Evolutionary conservation across 129 eudicot species (phyloP), one percentile per base, ranked within the genome.

Genomic region (Lactuca sativa): DNA sequence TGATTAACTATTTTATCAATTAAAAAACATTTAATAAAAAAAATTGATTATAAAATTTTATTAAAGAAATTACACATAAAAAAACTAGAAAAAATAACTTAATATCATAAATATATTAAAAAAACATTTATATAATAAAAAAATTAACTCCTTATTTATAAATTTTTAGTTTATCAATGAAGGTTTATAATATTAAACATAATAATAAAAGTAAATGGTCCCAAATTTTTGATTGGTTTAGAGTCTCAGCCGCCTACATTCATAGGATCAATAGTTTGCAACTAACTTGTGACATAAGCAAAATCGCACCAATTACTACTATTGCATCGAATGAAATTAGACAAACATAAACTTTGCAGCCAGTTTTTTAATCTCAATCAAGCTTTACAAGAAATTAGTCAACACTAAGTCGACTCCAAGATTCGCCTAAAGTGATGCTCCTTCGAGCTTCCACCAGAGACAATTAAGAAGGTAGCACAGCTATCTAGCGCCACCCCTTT

Each of bases 401-500:
- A 72, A 49, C 69, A 64, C 56, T 38, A 73, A 54, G 64, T 13
- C 69, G 49, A 62, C 71, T 41, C 16, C 54, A 63, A 5, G 25
- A 2, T 41, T 1, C 5, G 13, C 10, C 21, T 33, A 11, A 65
- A 30, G 12, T 32, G 41, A 66, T 65, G 70, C 71, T 66, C 71
- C 59, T 66, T 52, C 16, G 59, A 52, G 72, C 72, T 67, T 18
- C 16, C 38, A 18, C 40, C 10, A 41, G 1, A 41, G 1, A 43
- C 17, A 16, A 7, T 43, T 15, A 64, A 18, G 56, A 64, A 13
- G 33, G 25, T 25, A 25, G 30, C 30, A 25, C 1, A 25, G 30
- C 10, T n/a, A 55, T 3, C 53, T 59, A 79, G 48, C 66, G 78
- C 58, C 68, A 25, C 30, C 73, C 84, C 58, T 47, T 80, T 77